These are phyloP conservation scores for Thelonectria rubi DNA, from an alignment of 2,329 filamentous ascomycete species.

Conservation along the genomic window DNA sequence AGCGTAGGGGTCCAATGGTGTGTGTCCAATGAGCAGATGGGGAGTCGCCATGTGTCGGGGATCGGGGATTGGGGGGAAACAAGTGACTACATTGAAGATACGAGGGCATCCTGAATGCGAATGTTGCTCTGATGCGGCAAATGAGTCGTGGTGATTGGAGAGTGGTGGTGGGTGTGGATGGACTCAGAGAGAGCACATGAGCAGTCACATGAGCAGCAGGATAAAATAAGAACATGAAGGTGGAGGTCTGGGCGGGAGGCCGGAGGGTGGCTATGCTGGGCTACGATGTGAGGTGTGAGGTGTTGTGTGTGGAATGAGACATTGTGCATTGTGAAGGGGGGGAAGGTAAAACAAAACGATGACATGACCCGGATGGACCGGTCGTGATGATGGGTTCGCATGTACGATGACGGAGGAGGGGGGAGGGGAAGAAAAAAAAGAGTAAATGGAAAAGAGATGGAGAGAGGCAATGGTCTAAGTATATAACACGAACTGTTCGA, in stretches of 20 bases:
- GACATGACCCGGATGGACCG: constrained; percentile 17
- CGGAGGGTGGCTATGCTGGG: constrained; percentile 13
- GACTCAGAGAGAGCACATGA: neutral
- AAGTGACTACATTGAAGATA: neutral
- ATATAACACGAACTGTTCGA: too few relatives aligned
- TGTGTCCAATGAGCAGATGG: constrained; percentile 15
- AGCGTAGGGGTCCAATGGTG: neutral
- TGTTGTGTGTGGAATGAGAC: constrained; percentile 18
- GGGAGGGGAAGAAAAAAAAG: neutral
- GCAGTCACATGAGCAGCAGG: neutral
- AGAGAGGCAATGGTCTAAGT: too few relatives aligned
- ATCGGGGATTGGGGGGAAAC: neutral
- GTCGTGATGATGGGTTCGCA: constrained; percentile 5
- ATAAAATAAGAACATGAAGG: neutral
- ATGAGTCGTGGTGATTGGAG: too few relatives aligned
- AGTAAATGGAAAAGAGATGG: too few relatives aligned
- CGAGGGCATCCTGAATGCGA: neutral
- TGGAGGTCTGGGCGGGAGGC: neutral
- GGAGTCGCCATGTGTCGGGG: constrained; percentile 12
- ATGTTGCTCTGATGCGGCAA: too few relatives aligned
- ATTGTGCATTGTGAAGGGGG: neutral
- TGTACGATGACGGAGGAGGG: neutral
- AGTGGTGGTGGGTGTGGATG: neutral
- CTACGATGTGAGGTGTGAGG: neutral
- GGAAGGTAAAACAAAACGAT: neutral